These are phyloP conservation scores for Termitomyces sp. DNA, from an alignment of 768 basidiomycete genomes.

Conservation along the genomic window DNA sequence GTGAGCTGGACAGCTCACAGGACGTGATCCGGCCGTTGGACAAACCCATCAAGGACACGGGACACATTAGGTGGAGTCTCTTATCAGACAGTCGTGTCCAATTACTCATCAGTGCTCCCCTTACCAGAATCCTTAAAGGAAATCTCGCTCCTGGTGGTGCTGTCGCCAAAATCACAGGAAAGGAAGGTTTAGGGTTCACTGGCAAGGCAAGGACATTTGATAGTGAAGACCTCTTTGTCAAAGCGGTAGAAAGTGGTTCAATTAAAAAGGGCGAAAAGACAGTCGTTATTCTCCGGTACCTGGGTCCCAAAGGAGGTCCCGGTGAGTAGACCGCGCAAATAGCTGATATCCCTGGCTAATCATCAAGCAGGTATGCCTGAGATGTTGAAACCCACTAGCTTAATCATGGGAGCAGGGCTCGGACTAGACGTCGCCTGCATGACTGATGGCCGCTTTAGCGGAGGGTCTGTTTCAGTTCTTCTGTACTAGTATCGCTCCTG, in stretches of 20 bases:
- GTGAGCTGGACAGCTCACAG: conserved; percentile 68
- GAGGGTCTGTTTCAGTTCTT: conserved; percentile 63
- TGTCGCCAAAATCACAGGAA: conserved; percentile 96
- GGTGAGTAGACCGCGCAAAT: conserved; percentile 47
- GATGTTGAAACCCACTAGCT: conserved; percentile 96
- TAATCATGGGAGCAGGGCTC: conserved; percentile 98
- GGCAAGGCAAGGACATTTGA: conserved; percentile 95
- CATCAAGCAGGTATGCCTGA: conserved; percentile 84
- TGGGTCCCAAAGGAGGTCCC: conserved; percentile 96
- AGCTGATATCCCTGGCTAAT: conserved; percentile 14
- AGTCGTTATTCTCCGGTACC: conserved; percentile 90
- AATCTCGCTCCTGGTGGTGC: conserved; percentile 93
- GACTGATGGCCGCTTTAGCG: conserved; percentile 97
- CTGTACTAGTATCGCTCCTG: conserved; percentile 10
- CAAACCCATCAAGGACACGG: conserved; percentile 84
- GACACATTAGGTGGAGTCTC: conserved; percentile 71
- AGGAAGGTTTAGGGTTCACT: conserved; percentile 85
- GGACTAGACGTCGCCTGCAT: conserved; percentile 95
- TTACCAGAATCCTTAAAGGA: conserved; percentile 75
- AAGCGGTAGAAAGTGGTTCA: conserved; percentile 81
- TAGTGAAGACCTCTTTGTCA: conserved; percentile 80
- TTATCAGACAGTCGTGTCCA: conserved; percentile 8
- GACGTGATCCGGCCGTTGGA: conserved; percentile 85
- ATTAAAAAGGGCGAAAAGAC: conserved; percentile 97
- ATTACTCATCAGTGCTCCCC: background rate